phyloP scores from a whole-genome alignment of 164 flowering plant species.

The Protea cynaroides region DNA sequence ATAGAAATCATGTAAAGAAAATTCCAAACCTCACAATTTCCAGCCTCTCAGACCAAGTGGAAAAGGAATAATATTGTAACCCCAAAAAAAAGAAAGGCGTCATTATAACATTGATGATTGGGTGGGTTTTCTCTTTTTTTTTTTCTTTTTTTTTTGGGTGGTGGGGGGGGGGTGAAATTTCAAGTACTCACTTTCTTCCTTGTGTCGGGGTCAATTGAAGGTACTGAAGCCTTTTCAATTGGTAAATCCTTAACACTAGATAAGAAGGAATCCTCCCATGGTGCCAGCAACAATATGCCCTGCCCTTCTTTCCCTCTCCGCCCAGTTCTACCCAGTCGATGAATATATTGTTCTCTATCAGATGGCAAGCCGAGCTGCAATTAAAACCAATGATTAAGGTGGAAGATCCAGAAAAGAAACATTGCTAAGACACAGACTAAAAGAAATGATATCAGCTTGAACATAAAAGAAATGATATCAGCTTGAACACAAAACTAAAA shows the following conservation, averaged over 20 bases:
- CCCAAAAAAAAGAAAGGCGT: too few species aligned
- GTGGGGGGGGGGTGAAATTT: too few species aligned
- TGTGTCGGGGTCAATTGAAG: conserved; percentile 65
- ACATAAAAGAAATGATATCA: too few species aligned
- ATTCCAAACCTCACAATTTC: too few species aligned
- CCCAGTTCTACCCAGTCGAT: conserved; percentile 96
- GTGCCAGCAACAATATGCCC: conserved; percentile 82
- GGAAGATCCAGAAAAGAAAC: neutral
- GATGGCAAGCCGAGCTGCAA: conserved; percentile 82
- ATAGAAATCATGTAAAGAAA: too few species aligned
- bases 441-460: too few species aligned
- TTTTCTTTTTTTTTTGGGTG: too few species aligned
- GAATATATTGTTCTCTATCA: conserved; percentile 88
- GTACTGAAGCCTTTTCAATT: conserved; percentile 58
- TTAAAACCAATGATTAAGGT: conserved; percentile 4
- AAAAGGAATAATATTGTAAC: too few species aligned
- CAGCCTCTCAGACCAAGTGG: too few species aligned
- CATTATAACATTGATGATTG: too few species aligned
- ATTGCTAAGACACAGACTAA: neutral
- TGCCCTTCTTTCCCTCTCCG: conserved; percentile 96
- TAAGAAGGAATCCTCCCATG: conserved; percentile 95
- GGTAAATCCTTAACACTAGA: conserved; percentile 72
- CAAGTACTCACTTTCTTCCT: conserved; percentile 51
- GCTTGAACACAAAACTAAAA: too few species aligned
- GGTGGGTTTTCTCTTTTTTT: too few species aligned